These are phyloP conservation scores for Poa annua DNA, from an alignment of 176 grass and related monocot species.

Conservation along the genomic window DNA sequence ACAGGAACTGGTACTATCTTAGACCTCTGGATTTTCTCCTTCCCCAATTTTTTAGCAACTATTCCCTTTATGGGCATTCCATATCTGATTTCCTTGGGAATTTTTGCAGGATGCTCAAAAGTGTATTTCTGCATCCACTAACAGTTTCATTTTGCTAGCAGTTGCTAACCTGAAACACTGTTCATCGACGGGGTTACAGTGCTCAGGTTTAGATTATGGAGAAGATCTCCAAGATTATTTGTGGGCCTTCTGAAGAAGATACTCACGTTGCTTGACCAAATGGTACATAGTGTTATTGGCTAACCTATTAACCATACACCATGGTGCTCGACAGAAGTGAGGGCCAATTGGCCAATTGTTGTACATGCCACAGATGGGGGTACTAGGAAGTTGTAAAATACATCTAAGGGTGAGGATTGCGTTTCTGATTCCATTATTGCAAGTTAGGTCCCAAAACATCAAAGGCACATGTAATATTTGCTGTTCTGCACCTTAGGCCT, in stretches of 20 bases:
- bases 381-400: not conserved
- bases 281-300: not conserved
- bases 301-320: not conserved
- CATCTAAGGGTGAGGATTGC: not conserved
- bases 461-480: not conserved
- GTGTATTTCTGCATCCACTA: conserved; percentile 29
- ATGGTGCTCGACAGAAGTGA: not conserved
- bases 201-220: not conserved
- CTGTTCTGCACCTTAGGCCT: not conserved
- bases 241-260: not conserved
- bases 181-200: not conserved
- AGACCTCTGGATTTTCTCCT: not conserved
- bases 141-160: conserved; percentile 10
- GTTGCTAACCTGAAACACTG: not conserved
- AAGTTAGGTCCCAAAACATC: not conserved
- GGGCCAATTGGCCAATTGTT: not conserved
- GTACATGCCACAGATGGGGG: not conserved
- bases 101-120: conserved; percentile 40
- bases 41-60: not conserved
- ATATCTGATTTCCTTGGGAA: not conserved
- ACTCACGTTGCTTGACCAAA: not conserved
- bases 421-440: not conserved
- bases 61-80: not conserved
- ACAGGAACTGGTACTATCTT: conserved; percentile 43
- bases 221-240: conserved; percentile 5